phyloP scores from a whole-genome alignment of 345 rosid species.

The Pseudoturritis turrita region DNA sequence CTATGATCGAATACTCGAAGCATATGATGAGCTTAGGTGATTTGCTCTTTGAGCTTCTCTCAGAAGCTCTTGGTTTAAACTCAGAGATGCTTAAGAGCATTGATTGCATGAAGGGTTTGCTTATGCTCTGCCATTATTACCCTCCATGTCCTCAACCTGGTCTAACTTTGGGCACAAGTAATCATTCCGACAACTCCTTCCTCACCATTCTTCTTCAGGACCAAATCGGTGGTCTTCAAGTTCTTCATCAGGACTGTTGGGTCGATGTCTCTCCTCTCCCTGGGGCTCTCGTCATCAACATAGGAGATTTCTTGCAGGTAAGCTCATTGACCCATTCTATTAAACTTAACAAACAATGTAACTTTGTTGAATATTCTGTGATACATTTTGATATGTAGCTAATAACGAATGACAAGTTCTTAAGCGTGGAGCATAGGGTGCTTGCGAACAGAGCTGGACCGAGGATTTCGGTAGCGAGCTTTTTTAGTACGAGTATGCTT shows the following conservation, averaged over 20 bases:
- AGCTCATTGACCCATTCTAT: not conserved
- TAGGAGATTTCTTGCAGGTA: slow-evolving; percentile 40
- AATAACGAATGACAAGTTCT: slow-evolving; percentile 32
- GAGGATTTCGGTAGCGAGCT: slow-evolving; percentile 40
- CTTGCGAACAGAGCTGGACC: slow-evolving; percentile 26
- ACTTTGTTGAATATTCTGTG: not conserved
- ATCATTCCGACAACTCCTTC: slow-evolving; percentile 31
- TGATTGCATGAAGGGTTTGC: slow-evolving; percentile 27
- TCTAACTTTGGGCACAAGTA: slow-evolving; percentile 29
- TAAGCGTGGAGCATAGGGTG: slow-evolving; percentile 33
- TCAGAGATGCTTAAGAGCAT: slow-evolving; percentile 21
- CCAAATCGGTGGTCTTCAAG: slow-evolving; percentile 41
- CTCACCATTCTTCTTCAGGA: slow-evolving; percentile 45
- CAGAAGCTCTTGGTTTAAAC: slow-evolving; percentile 39
- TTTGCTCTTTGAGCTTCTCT: slow-evolving; percentile 26
- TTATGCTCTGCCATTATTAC: slow-evolving; percentile 31
- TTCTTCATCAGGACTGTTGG: slow-evolving; percentile 33
- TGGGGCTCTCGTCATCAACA: slow-evolving; percentile 31
- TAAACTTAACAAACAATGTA: not conserved
- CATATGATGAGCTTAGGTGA: slow-evolving; percentile 31
- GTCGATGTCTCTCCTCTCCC: slow-evolving; percentile 32
- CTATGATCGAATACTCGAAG: slow-evolving; percentile 32
- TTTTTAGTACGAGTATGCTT: slow-evolving; percentile 12
- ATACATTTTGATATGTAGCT: slow-evolving; percentile 20
- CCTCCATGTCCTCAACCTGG: slow-evolving; percentile 49